Evolutionary conservation across 371 early-diverging fungal species (phyloP).

Genomic region (Circinella minor): DNA sequence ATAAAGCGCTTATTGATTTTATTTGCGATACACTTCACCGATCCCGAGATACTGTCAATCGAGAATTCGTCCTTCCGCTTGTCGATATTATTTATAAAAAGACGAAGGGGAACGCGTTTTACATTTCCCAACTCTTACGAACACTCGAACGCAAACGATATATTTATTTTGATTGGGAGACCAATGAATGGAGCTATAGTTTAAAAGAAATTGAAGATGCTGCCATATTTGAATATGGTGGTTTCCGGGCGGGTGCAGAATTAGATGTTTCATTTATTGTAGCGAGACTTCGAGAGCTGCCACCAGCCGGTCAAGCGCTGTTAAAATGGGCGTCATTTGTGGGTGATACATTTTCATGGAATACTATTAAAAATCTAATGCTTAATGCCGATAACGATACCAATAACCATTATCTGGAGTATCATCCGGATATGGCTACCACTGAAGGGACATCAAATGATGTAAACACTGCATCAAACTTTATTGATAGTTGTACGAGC

Average conservation of each 20-base stretch:
- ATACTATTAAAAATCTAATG: conserved; percentile 43
- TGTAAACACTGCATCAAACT: background rate
- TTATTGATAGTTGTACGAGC: background rate
- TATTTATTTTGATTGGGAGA: conserved; percentile 53
- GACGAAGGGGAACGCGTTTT: conserved; percentile 48
- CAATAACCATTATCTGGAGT: too few species aligned
- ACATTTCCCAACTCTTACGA: conserved; percentile 38
- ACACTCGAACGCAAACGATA: conserved; percentile 43
- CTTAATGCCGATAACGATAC: conserved; percentile 27
- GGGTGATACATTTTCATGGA: conserved; percentile 51
- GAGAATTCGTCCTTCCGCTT: conserved; percentile 34
- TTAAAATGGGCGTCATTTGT: conserved; percentile 49
- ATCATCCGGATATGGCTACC: background rate
- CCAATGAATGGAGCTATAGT: conserved; percentile 50
- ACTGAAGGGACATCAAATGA: background rate
- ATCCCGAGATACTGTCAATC: conserved; percentile 19
- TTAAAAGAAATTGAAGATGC: conserved; percentile 33
- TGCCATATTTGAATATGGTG: conserved; percentile 17
- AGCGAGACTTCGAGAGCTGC: conserved; percentile 36
- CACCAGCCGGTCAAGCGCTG: conserved; percentile 37
- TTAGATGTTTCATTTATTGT: conserved; percentile 41
- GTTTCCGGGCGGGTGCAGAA: conserved; percentile 18
- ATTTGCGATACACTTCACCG: conserved; percentile 47
- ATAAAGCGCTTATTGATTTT: conserved; percentile 38
- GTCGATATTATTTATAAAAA: conserved; percentile 40